Conservation (phyloP, 768 basidiomycete species). For the Suillus paluster region DNA sequence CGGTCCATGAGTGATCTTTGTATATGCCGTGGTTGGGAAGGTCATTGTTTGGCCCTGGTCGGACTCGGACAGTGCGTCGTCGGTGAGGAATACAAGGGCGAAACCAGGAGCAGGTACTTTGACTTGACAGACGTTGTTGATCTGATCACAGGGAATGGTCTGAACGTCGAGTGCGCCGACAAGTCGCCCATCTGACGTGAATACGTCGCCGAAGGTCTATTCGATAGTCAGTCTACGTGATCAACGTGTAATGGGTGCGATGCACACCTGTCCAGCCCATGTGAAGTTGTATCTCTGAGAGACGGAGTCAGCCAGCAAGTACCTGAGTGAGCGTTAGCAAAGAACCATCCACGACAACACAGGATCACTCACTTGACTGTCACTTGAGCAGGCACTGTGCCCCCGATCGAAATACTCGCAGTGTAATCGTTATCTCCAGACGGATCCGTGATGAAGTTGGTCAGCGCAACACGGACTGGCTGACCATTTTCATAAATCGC, state of each 20-base stretch:
- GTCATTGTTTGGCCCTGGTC: constrained; percentile 43
- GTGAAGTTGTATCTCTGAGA: constrained; percentile 67
- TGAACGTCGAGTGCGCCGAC: constrained; percentile 57
- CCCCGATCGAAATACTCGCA: constrained; percentile 53
- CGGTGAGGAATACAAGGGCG: constrained; percentile 73
- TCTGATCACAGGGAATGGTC: constrained; percentile 62
- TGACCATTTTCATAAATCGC: constrained; percentile 75
- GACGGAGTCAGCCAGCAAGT: constrained; percentile 59
- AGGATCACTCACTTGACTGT: constrained; percentile 51
- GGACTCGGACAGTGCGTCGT: constrained; percentile 41
- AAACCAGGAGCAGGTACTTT: constrained; percentile 72
- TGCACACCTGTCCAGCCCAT: constrained; percentile 74
- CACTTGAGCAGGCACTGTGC: constrained; percentile 50
- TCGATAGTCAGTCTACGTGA: constrained; percentile 3
- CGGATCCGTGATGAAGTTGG: constrained; percentile 73
- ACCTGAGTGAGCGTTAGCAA: constrained; percentile 39
- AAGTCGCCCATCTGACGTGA: constrained; percentile 71
- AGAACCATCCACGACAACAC: background rate
- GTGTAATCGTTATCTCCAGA: constrained; percentile 58
- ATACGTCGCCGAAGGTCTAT: constrained; percentile 64
- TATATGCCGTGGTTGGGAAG: constrained; percentile 62
- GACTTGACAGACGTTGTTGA: constrained; percentile 57
- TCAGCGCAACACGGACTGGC: constrained; percentile 63
- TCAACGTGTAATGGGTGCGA: background rate
- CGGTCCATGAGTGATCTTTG: constrained; percentile 47